These are phyloP conservation scores for Oryza punctata DNA, from an alignment of 176 grass and related monocot genomes.

Conservation along the genomic window DNA sequence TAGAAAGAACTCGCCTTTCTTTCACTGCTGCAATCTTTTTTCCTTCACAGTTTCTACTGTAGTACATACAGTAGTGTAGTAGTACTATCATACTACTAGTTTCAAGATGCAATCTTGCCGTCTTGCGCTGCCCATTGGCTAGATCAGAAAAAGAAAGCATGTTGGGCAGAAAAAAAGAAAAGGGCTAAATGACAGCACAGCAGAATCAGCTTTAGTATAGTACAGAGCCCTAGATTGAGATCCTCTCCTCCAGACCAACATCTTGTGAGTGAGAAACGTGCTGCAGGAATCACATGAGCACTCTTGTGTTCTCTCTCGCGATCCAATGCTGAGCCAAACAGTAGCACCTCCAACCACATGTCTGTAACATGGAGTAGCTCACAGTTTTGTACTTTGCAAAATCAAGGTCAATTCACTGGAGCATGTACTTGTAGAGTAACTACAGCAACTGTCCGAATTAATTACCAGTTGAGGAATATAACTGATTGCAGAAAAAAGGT, in stretches of 20 bases:
- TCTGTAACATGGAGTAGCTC: background rate
- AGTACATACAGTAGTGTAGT: background rate
- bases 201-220: constrained; percentile 13
- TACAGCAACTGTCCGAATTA: background rate
- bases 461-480: background rate
- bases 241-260: background rate
- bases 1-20: constrained; percentile 29
- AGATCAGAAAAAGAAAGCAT: background rate
- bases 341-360: background rate
- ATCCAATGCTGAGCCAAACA: background rate
- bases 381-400: background rate
- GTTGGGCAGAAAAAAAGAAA: background rate
- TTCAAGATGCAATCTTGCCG: background rate
- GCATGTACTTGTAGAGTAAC: background rate
- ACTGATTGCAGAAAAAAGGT: background rate
- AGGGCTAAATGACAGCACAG: background rate
- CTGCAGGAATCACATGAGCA: background rate
- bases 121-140: background rate
- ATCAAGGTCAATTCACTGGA: background rate
- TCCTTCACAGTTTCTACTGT: background rate
- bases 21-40: constrained; percentile 1
- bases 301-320: background rate
- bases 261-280: background rate
- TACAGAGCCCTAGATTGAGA: background rate
- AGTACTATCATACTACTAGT: background rate